A percentile compares a stretch with the other conserved stretches of the same genome.
Evolutionary conservation across 768 basidiomycete species (phyloP).

Genomic region (Piloderma croceum): DNA sequence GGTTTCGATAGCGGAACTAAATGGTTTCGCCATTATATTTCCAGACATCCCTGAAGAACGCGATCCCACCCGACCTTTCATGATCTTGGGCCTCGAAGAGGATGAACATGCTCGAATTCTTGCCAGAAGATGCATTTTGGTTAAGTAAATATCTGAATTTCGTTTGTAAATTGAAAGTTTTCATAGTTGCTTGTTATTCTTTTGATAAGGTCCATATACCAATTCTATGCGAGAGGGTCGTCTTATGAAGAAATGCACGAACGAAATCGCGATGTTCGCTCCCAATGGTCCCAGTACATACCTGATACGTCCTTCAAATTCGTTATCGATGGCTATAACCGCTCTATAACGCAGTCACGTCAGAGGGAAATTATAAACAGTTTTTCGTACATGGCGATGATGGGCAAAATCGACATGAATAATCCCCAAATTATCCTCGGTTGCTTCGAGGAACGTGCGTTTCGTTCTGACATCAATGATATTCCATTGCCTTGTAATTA

Average conservation of each 20-base stretch:
- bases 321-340: slow-evolving; percentile 66
- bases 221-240: slow-evolving; percentile 67
- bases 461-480: slow-evolving; percentile 4
- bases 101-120: slow-evolving; percentile 74
- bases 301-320: slow-evolving; percentile 78
- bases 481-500: slow-evolving; percentile 11
- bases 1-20: slow-evolving; percentile 65
- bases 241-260: slow-evolving; percentile 69
- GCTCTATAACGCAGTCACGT: slow-evolving; percentile 60
- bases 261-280: slow-evolving; percentile 35
- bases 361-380: slow-evolving; percentile 67
- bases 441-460: slow-evolving; percentile 85
- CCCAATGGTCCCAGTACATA: slow-evolving; percentile 55
- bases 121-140: slow-evolving; percentile 70
- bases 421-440: slow-evolving; percentile 66
- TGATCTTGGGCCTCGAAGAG: slow-evolving; percentile 59
- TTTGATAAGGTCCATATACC: slow-evolving; percentile 59
- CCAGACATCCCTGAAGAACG: slow-evolving; percentile 38
- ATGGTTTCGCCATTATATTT: slow-evolving; percentile 57
- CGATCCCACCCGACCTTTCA: slow-evolving; percentile 63
- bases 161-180: neutral
- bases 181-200: slow-evolving; percentile 4
- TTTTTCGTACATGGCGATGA: slow-evolving; percentile 81
- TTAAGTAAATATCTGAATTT: slow-evolving; percentile 50
- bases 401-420: slow-evolving; percentile 78